Conservation (phyloP, 2,329 filamentous ascomycete species). For the Cucurbitaria berberidis region DNA sequence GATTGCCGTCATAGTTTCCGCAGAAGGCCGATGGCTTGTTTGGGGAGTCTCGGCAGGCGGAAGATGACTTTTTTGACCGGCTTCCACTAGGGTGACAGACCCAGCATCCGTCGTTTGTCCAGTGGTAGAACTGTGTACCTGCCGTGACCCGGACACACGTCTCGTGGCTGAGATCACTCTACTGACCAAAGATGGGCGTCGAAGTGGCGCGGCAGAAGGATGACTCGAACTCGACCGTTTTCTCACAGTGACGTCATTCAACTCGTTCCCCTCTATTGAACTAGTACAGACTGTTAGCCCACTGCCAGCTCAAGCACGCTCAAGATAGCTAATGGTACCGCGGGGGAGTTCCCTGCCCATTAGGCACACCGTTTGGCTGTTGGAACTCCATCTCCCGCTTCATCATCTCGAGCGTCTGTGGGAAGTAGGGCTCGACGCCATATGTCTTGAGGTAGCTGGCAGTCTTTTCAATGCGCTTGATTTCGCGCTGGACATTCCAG, state of each 20-base stretch:
- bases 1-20: neutral
- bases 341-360: constrained; percentile 41
- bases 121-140: neutral
- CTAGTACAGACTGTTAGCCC: constrained; percentile 16
- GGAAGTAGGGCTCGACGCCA: constrained; percentile 62
- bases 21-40: neutral
- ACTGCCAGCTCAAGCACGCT: constrained; percentile 18
- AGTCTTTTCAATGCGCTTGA: constrained; percentile 63
- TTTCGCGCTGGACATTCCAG: constrained; percentile 59
- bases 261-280: neutral
- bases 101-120: neutral
- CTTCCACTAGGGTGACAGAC: neutral
- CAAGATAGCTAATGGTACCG: constrained; percentile 41
- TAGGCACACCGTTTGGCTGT: constrained; percentile 34
- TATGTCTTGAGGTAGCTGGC: constrained; percentile 59
- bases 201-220: neutral
- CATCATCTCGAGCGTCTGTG: constrained; percentile 59
- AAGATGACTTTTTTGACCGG: neutral
- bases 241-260: neutral
- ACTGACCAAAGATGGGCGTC: neutral
- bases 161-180: neutral
- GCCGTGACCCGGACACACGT: neutral
- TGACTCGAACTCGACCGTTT: neutral
- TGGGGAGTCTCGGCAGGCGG: neutral
- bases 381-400: constrained; percentile 48